Base-by-base conservation (phyloP, 176 grass and related monocot species). In the Juncus inflexus region DNA sequence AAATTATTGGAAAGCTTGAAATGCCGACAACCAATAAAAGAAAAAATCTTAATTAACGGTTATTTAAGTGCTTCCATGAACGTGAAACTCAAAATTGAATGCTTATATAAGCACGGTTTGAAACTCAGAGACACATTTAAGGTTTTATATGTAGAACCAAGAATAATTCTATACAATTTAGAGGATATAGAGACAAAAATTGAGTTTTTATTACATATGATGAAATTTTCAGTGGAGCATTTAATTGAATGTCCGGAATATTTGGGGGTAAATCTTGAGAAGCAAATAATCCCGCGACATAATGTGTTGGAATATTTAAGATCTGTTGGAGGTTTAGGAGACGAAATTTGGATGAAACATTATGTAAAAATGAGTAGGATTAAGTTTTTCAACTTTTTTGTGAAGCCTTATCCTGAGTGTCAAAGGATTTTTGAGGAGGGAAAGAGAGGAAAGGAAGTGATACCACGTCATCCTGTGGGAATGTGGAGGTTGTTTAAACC, bases 401-500 rank as follows among this genome's bases (percentile, higher is more conserved):
- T 91, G 40, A 91, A 97, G 69, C 94, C 94, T 0, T 97, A 97
- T 61, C 85, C 85, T 0, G 85, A 97, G 57, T 97, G 87, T 1
- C 40, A 91, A 77, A 82, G 64, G 74, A 91, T 97, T 3, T 97
- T 91, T 69, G 74, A 69, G 3, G 74, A 70, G 3, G n/a, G 37
- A 0, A 74, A 63, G 3, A 77, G 19, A 64, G 70, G 69, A 5
- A 67, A 69, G 28, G 55, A 61, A 57, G 62, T 50, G 74, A 86
- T 58, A 55, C 72, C 19, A 4, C 49, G 15, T 9, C 77, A 84
- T 63, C 77, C 80, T 4, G 65, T 71, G 0, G 85, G 80, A 4
- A 37, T 97, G 9, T 97, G 94, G 87, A 97, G 89, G 65, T 60
- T 97, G 60, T 91, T 91, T 81, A 97, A 61, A 16, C 85, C 92